A percentile compares a stretch with the other conserved stretches of the same genome.
These are phyloP conservation scores for Fonsecaea erecta DNA, from an alignment of 2,329 filamentous ascomycete species.

Conservation along the genomic window DNA sequence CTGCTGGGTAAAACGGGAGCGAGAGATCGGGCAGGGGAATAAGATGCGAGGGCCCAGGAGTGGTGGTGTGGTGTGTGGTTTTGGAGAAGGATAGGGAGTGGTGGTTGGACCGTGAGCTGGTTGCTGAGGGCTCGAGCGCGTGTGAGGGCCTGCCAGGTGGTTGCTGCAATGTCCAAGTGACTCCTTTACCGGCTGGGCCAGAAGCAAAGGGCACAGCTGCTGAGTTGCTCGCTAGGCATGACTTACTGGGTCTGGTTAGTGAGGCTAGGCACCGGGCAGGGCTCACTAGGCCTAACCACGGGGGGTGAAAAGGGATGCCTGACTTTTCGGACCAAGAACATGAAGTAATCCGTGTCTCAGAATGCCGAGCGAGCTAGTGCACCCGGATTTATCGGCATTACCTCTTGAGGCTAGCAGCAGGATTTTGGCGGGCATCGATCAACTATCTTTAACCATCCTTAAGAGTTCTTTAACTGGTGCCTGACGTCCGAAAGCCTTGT, in stretches of 20 bases:
- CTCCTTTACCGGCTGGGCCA: background rate
- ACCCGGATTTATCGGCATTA: conserved; percentile 4
- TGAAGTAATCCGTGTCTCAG: conserved; percentile 17
- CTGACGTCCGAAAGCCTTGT: conserved; percentile 5
- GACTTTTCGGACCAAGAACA: conserved; percentile 3
- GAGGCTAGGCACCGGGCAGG: background rate
- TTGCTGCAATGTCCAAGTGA: background rate
- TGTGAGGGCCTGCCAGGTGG: background rate
- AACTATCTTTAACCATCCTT: conserved; percentile 5
- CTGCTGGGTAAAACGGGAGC: conserved; percentile 6
- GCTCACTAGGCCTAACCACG: background rate
- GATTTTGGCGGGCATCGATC: conserved; percentile 3
- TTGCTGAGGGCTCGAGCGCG: background rate
- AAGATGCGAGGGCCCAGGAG: background rate
- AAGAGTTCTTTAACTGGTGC: background rate
- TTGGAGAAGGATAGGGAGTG: background rate
- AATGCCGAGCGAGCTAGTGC: background rate
- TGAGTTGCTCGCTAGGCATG: background rate
- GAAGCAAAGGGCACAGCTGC: background rate
- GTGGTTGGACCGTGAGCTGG: conserved; percentile 3
- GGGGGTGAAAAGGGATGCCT: conserved; percentile 5
- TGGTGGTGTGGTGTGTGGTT: background rate
- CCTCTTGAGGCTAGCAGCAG: background rate
- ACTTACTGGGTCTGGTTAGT: background rate
- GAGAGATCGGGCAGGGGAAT: conserved; percentile 4